These are phyloP conservation scores for Claviceps fusiformis DNA, from an alignment of 2,329 filamentous ascomycete genomes.

Conservation along the genomic window DNA sequence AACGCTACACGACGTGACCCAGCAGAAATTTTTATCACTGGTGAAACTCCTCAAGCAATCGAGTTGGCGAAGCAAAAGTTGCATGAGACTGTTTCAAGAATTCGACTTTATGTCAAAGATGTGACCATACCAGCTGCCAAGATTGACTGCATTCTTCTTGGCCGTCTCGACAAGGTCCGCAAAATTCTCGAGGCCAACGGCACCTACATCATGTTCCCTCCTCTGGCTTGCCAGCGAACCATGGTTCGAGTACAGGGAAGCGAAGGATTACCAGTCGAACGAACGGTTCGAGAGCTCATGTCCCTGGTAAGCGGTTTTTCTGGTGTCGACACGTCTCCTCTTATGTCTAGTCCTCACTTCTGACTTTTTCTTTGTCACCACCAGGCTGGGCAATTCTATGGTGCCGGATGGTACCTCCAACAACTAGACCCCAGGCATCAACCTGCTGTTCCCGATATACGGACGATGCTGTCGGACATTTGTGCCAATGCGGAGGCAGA, in stretches of 20 bases:
- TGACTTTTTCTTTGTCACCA: conserved; percentile 18
- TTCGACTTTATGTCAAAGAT: conserved; percentile 82
- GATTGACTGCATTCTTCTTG: conserved; percentile 85
- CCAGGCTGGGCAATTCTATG: conserved; percentile 88
- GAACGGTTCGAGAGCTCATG: conserved; percentile 93
- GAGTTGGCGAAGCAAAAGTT: conserved; percentile 82
- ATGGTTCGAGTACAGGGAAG: conserved; percentile 83
- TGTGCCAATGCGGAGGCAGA: conserved; percentile 94
- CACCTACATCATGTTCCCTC: conserved; percentile 85
- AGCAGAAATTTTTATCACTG: conserved; percentile 89
- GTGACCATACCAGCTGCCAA: conserved; percentile 81
- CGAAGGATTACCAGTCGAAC: conserved; percentile 86
- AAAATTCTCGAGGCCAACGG: conserved; percentile 97
- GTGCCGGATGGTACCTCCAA: conserved; percentile 88
- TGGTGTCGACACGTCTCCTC: too few species aligned
- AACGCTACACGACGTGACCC: conserved; percentile 72
- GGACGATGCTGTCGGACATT: conserved; percentile 87
- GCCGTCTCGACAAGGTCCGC: conserved; percentile 86
- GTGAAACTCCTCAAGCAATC: conserved; percentile 73
- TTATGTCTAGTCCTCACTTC: not conserved
- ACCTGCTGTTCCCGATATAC: conserved; percentile 58
- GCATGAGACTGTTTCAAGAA: conserved; percentile 67
- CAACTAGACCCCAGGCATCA: conserved; percentile 52
- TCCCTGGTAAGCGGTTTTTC: conserved; percentile 50
- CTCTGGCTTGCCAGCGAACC: conserved; percentile 71